phyloP scores from a whole-genome alignment of 2,329 filamentous ascomycete species.

The Aspergillus proliferans region DNA sequence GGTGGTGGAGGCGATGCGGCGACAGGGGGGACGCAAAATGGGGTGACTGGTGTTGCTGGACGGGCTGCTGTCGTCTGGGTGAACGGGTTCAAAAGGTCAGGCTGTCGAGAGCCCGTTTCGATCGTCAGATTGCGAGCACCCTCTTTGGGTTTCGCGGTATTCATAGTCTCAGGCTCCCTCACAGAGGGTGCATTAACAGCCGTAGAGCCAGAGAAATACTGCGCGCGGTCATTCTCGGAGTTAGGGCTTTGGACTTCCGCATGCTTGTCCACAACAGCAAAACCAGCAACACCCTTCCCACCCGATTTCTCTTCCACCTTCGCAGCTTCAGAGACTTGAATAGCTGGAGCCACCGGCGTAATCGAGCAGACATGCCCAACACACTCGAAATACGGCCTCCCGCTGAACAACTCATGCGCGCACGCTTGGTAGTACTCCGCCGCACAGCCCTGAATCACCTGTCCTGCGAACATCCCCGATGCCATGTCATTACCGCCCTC shows the following conservation, averaged over 20 bases:
- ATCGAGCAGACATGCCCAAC: constrained; percentile 38
- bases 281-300: constrained; percentile 5
- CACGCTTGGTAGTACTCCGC: constrained; percentile 42
- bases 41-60: neutral
- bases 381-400: constrained; percentile 39
- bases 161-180: too few relatives aligned
- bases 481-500: neutral
- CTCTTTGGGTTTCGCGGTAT: too few relatives aligned
- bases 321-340: too few relatives aligned
- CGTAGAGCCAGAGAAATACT: neutral
- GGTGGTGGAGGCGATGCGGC: neutral
- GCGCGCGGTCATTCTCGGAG: neutral
- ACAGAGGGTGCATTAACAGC: constrained; percentile 2
- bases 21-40: neutral
- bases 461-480: constrained; percentile 21
- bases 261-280: constrained; percentile 17
- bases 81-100: too few relatives aligned
- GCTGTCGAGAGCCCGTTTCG: too few relatives aligned
- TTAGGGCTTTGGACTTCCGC: neutral
- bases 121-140: too few relatives aligned
- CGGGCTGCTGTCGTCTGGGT: too few relatives aligned
- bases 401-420: constrained; percentile 38
- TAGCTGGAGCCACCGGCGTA: constrained; percentile 16
- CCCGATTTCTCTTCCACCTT: too few relatives aligned
- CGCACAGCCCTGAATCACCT: constrained; percentile 26